Evolutionary conservation across 176 grass and related monocot species (phyloP), one percentile per base, ranked within the genome.

Genomic region (Ensete ventricosum): DNA sequence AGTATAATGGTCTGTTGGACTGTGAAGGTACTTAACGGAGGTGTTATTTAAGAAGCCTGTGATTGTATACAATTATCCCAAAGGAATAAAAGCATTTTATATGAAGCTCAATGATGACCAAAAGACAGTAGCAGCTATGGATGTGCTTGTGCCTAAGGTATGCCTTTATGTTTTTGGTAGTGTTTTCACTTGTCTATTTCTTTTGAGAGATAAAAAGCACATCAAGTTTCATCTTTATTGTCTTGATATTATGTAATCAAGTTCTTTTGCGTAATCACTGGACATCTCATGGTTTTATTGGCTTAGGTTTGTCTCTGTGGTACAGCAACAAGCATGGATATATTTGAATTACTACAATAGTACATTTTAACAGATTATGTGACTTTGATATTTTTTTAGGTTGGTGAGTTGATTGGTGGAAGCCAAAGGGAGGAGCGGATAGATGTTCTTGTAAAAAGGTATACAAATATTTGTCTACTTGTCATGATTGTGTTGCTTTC

Each of bases 121-220:
- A 70, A 97, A 93, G 58, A 97, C 94, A 1, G 94, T 97, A 49
- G 94, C 94, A 69, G 94, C 94, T 53, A 97, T 97, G 94, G 94
- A 97, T 87, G 94, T 97, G 77, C 94, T 97, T 87, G 94, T 97
- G 71, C 94, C 94, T 17, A 97, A 93, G 94, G 94, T 93, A 85
- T 52, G 69, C 1, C 34, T 50, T 29, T 29, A 29, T 29, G 29
- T 29, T 29, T 29, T 29, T 29, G 29, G 29, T 3, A 29, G 3
- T 29, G 29, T 29, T 29, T 29, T 29, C 29, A 29, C 29, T 29
- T 29, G 29, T 29, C 29, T 29, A 29, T 29, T 29, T 29, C 29
- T 29, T 29, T 29, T 29, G 2, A 29, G 29, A 29, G 29, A 29
- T 29, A 29, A 29, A 0, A 25, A 25, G 24, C 24, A 25, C 24